These are phyloP conservation scores for Gossypium anomalum DNA, from an alignment of 345 rosid species.

Conservation along the genomic window DNA sequence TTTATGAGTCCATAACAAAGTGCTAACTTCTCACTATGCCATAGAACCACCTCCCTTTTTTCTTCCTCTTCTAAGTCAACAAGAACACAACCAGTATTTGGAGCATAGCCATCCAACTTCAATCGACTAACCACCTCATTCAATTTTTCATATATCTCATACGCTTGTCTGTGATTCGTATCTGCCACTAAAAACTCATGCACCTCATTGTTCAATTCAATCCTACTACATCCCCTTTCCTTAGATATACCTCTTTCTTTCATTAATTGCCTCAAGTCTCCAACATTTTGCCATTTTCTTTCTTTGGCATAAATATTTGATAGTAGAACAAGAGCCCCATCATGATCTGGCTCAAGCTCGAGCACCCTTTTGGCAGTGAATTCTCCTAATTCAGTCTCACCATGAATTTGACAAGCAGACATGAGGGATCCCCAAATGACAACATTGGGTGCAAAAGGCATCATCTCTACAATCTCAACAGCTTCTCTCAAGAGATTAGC, in stretches of 20 bases:
- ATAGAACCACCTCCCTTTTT: slow-evolving; percentile 28
- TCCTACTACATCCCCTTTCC: slow-evolving; percentile 59
- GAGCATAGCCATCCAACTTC: slow-evolving; percentile 27
- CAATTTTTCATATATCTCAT: slow-evolving; percentile 37
- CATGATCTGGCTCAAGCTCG: slow-evolving; percentile 49
- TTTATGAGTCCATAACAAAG: slow-evolving; percentile 34
- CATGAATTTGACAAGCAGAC: slow-evolving; percentile 56
- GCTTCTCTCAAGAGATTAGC: slow-evolving; percentile 46
- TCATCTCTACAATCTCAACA: slow-evolving; percentile 39
- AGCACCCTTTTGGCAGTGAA: slow-evolving; percentile 51
- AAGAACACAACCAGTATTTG: slow-evolving; percentile 25
- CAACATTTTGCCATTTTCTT: slow-evolving; percentile 58
- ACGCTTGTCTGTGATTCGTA: slow-evolving; percentile 37
- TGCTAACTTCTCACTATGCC: slow-evolving; percentile 42
- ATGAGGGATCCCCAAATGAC: slow-evolving; percentile 69
- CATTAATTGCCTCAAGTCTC: slow-evolving; percentile 48
- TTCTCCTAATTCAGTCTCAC: slow-evolving; percentile 53
- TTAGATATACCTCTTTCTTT: slow-evolving; percentile 44
- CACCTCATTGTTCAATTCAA: slow-evolving; percentile 43
- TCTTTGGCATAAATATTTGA: slow-evolving; percentile 67
- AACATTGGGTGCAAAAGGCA: slow-evolving; percentile 51
- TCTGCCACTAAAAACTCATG: slow-evolving; percentile 57
- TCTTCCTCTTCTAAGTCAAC: slow-evolving; percentile 40
- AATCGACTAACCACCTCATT: slow-evolving; percentile 34
- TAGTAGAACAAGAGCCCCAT: slow-evolving; percentile 61